These are phyloP conservation scores for Tetrapisispora nanseiensis DNA, from an alignment of 805 yeast species.

Conservation along the genomic window DNA sequence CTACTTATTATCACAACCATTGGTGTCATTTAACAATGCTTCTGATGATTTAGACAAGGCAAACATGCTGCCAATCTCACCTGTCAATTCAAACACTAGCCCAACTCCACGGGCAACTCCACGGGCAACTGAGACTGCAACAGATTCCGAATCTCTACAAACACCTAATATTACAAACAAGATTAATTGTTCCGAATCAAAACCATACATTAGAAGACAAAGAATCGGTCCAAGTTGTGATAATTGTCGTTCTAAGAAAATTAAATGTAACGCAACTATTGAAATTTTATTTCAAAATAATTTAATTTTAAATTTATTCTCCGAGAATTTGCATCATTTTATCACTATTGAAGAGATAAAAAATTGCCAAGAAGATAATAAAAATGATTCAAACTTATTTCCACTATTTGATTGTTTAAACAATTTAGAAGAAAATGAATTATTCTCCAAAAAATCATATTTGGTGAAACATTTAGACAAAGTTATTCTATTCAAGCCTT, in stretches of 20 bases:
- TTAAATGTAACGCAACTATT: slow-evolving; percentile 65
- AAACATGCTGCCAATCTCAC: neutral
- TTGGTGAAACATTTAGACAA: slow-evolving; percentile 27
- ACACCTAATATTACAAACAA: neutral
- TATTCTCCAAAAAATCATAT: neutral
- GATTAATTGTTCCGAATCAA: neutral
- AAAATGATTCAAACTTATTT: neutral
- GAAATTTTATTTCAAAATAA: slow-evolving; percentile 30
- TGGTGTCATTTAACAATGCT: too few species aligned
- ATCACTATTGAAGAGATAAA: slow-evolving; percentile 12
- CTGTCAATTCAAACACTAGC: neutral
- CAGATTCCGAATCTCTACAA: too few species aligned
- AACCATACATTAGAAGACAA: slow-evolving; percentile 35
- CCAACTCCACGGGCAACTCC: neutral
- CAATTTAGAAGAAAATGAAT: neutral
- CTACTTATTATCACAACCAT: neutral
- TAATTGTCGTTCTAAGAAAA: slow-evolving; percentile 59
- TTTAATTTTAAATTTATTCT: slow-evolving; percentile 4
- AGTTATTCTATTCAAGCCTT: slow-evolving; percentile 41
- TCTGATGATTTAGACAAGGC: too few species aligned
- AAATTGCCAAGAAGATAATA: neutral
- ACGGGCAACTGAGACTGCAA: too few species aligned
- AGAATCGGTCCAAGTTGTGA: slow-evolving; percentile 72
- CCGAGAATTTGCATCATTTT: slow-evolving; percentile 16
- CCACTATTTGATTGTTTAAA: neutral